A percentile compares a stretch with the other conserved stretches of the same genome.
These are phyloP conservation scores for Rossbeevera mucosa DNA, from an alignment of 768 basidiomycete genomes.

Conservation along the genomic window DNA sequence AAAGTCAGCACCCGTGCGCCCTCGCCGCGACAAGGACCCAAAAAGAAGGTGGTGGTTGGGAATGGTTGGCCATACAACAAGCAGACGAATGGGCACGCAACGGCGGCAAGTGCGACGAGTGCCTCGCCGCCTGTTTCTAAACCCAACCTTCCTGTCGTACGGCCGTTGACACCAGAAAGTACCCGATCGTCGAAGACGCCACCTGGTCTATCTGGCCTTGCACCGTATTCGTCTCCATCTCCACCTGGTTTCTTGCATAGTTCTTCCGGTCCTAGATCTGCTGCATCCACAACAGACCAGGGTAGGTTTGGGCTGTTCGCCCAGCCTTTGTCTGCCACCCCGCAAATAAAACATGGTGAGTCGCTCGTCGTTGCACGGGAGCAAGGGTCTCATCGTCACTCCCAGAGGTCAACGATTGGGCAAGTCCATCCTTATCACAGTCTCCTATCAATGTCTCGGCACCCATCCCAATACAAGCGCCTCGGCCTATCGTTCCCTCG, in stretches of 20 bases:
- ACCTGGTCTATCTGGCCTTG: constrained; percentile 30
- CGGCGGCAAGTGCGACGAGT: constrained; percentile 2
- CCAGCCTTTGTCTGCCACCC: constrained; percentile 17
- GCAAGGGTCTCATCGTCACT: not conserved
- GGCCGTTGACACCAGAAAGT: constrained; percentile 28
- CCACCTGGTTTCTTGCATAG: constrained; percentile 33
- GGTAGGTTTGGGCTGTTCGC: constrained; percentile 17
- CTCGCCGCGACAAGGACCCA: constrained; percentile 15
- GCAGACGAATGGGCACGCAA: constrained; percentile 25
- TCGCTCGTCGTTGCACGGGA: not conserved
- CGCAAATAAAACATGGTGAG: constrained; percentile 30
- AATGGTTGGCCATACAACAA: constrained; percentile 43
- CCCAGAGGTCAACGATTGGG: constrained; percentile 26
- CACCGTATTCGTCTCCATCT: constrained; percentile 32
- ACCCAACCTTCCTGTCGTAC: constrained; percentile 10
- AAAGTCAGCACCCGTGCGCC: constrained; percentile 9
- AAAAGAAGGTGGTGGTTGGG: constrained; percentile 38
- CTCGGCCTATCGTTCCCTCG: constrained; percentile 23
- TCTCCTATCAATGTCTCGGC: constrained; percentile 15
- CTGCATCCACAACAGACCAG: constrained; percentile 13
- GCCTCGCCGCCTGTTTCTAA: constrained; percentile 18
- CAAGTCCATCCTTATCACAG: constrained; percentile 12
- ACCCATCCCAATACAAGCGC: constrained; percentile 26
- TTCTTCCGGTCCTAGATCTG: constrained; percentile 24
- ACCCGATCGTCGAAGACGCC: constrained; percentile 32